These are phyloP conservation scores for Phytophthora vignae DNA, from an alignment of 352 stramenopile species.

Conservation along the genomic window DNA sequence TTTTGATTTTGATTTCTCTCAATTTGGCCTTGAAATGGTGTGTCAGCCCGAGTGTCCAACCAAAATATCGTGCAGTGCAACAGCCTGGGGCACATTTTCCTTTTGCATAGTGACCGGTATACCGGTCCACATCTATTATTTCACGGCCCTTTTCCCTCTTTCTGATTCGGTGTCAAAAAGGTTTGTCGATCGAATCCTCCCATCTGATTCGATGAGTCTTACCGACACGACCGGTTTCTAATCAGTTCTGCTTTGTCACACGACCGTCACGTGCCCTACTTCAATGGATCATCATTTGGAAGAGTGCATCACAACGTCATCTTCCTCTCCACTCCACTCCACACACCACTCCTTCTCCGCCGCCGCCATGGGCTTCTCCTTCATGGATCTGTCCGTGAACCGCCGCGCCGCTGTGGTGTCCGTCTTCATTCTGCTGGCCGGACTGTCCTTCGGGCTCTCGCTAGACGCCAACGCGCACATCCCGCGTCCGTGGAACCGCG, in stretches of 20 bases:
- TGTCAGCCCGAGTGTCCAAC: too few relatives aligned
- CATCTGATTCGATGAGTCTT: conserved; percentile 10
- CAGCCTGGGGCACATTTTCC: too few relatives aligned
- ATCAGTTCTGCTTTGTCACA: conserved; percentile 4
- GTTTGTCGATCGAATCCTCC: not conserved
- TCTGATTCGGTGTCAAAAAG: conserved; percentile 3
- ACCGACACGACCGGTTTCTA: not conserved
- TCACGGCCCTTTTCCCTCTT: not conserved
- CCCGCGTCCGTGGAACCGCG: conserved; percentile 82
- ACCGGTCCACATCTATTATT: not conserved
- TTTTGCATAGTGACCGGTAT: not conserved
- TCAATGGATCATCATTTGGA: conserved; percentile 7
- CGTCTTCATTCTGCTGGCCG: conserved; percentile 61
- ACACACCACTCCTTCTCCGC: not conserved
- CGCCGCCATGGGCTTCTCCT: conserved; percentile 25
- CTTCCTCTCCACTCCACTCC: conserved; percentile 3
- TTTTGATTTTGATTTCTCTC: too few relatives aligned
- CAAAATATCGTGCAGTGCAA: too few relatives aligned
- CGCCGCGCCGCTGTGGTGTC: conserved; percentile 56
- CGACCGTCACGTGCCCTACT: conserved; percentile 6
- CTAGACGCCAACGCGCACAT: conserved; percentile 84
- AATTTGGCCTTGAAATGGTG: too few relatives aligned
- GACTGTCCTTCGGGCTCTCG: conserved; percentile 62
- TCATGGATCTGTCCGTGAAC: conserved; percentile 37
- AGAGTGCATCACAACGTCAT: conserved; percentile 36